Evolutionary conservation across 805 yeast genomes (phyloP), one percentile per base, ranked within the genome.

Genomic region (Maudiozyma serrabonitensis): DNA sequence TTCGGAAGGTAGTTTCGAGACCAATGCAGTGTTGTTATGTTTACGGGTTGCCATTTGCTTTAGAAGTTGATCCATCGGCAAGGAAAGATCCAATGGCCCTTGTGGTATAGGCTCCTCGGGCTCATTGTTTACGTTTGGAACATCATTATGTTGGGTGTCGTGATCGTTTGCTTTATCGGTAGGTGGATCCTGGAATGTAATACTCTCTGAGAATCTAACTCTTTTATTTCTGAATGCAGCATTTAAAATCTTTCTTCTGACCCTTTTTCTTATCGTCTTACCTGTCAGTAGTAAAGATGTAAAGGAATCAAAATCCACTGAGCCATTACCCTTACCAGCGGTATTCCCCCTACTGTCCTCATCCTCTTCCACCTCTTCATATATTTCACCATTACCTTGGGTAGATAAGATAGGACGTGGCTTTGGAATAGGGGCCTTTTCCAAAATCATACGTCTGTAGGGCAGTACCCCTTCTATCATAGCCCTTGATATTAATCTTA

Each of bases 251-350:
- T 49, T 62, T 58, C 60, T 63, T 55, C 63, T 66, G 54, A 58
- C 63, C 62, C 55, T 66, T 56, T 53, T 61, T 49, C 48, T 76
- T 23, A 87, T 87, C 38, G 86, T 69, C 55, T 82, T 79, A 2
- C 96, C 96, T 0, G 96, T 87, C 56, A 90, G 69, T 58, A 88
- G 73, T 59, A 90, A 81, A 54, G 84, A 82, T 16, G 95, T 86
- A 65, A 90, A 90, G 31, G 88, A 79, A 64, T 90, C 96, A 56
- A 90, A 71, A 61, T 90, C 96, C 23, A 87, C 74, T 48, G 79
- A 80, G 5, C 43, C 46, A 23, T 41, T 43, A n/a, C 46, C 54
- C 11, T 35, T 43, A 25, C 23, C 49, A 18, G 34, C 34, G 26
- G 48, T 49, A n/a, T 56, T 59, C 16, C 54, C 52, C 9, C 56